phyloP scores from a whole-genome alignment of 495 filamentous ascomycete genomes.

The Xylaria grammica region DNA sequence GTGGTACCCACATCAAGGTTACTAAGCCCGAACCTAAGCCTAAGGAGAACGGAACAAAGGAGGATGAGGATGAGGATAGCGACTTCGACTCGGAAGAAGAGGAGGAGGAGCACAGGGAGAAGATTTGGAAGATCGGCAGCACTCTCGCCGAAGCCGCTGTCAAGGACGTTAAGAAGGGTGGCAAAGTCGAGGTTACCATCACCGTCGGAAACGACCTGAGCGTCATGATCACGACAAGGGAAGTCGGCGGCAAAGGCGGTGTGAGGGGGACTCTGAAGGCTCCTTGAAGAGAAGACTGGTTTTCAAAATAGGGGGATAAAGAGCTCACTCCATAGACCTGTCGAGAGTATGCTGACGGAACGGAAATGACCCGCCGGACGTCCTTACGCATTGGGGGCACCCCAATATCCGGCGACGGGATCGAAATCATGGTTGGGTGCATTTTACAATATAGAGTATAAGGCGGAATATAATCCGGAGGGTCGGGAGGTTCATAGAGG shows the following conservation, averaged over 20 bases:
- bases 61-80: constrained; percentile 64
- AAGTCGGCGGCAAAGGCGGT: constrained; percentile 84
- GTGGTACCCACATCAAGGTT: constrained; percentile 84
- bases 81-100: constrained; percentile 80
- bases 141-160: constrained; percentile 86
- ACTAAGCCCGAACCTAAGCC: constrained; percentile 80
- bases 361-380: not conserved
- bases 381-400: not conserved
- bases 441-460: constrained; percentile 9
- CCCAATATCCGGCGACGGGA: constrained; percentile 2
- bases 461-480: not conserved
- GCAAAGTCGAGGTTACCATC: constrained; percentile 91
- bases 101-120: constrained; percentile 83
- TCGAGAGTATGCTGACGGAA: not conserved
- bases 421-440: constrained; percentile 12
- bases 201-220: constrained; percentile 79
- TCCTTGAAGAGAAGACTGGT: constrained; percentile 22
- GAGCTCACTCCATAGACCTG: not conserved
- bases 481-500: constrained; percentile 10
- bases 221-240: constrained; percentile 78
- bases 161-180: constrained; percentile 81
- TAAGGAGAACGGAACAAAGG: constrained; percentile 66
- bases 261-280: constrained; percentile 70
- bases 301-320: not conserved
- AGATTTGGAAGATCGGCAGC: constrained; percentile 88